Evolutionary conservation across 257 asterid species (phyloP).

Genomic region (Solanum virginianum): DNA sequence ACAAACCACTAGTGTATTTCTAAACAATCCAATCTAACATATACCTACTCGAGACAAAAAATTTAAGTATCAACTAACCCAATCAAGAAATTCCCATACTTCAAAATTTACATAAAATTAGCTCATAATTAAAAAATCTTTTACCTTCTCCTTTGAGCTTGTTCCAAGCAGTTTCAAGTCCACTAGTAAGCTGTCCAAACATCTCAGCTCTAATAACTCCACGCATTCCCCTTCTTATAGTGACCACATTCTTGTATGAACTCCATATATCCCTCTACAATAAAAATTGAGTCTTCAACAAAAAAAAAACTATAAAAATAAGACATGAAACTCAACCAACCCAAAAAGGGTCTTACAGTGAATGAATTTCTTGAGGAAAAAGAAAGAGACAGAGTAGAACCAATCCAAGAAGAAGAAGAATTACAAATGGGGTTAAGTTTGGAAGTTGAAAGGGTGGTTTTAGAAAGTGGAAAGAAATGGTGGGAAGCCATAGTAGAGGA

Average conservation of each 20-base stretch:
- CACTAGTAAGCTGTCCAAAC: constrained; percentile 89
- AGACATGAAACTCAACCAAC: background rate
- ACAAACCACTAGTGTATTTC: background rate
- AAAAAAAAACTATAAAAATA: background rate
- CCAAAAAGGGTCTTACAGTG: constrained; percentile 26
- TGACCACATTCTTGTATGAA: constrained; percentile 12
- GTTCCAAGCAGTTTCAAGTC: constrained; percentile 92
- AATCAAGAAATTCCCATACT: background rate
- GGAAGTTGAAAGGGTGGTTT: constrained; percentile 3
- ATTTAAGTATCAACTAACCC: background rate
- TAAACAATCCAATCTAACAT: background rate
- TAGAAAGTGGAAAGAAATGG: constrained; percentile 36
- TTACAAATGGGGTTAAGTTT: background rate
- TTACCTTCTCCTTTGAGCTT: constrained; percentile 97
- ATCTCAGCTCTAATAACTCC: constrained; percentile 68
- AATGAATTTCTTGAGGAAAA: constrained; percentile 47
- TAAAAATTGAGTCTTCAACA: background rate
- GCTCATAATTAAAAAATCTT: background rate
- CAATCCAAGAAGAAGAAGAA: constrained; percentile 18
- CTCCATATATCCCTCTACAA: constrained; percentile 66
- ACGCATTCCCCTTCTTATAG: constrained; percentile 27
- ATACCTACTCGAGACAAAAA: background rate
- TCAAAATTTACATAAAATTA: background rate
- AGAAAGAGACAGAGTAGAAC: constrained; percentile 35
- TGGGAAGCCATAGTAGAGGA: constrained; percentile 50